Percentiles rank a stretch among this genome's conserved stretches.
Conservation (phyloP, 176 grass and related monocot species). For the Ensete ventricosum region DNA sequence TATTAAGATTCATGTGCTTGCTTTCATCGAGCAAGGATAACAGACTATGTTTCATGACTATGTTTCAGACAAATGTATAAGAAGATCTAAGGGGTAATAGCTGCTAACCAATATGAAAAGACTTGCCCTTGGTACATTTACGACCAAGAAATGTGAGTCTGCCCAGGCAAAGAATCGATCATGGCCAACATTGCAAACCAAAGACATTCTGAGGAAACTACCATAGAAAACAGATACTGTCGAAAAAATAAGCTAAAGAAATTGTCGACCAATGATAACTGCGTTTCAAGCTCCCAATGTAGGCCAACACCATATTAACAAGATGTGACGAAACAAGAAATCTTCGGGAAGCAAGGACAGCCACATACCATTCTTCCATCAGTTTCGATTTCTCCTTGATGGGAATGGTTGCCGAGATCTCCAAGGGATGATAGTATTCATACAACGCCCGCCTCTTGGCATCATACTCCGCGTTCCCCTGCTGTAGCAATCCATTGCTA, state of each 20-base stretch:
- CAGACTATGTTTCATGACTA: too few relatives aligned
- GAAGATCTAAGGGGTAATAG: too few relatives aligned
- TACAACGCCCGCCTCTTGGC: conserved; percentile 72
- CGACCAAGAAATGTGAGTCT: too few relatives aligned
- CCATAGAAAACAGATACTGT: neutral
- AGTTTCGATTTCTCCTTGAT: conserved; percentile 77
- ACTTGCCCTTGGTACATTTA: too few relatives aligned
- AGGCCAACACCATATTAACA: neutral
- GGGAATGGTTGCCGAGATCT: conserved; percentile 65
- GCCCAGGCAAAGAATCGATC: too few relatives aligned
- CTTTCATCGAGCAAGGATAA: too few relatives aligned
- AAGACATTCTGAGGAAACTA: neutral
- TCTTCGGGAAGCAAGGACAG: neutral
- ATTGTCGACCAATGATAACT: neutral
- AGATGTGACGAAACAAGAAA: neutral
- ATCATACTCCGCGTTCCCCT: conserved; percentile 66
- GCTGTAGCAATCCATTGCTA: conserved; percentile 77
- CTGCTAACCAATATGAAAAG: too few relatives aligned
- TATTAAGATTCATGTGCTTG: too few relatives aligned
- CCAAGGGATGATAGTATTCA: conserved; percentile 84
- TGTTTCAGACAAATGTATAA: too few relatives aligned
- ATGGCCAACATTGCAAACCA: too few relatives aligned
- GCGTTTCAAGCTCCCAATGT: neutral
- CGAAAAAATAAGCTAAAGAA: neutral
- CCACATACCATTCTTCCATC: conserved; percentile 70